Percentiles rank a stretch among this genome's conserved stretches.
Conservation (phyloP, 139 green algal genomes). For the Auxenochlorella pyrenoidosa region DNA sequence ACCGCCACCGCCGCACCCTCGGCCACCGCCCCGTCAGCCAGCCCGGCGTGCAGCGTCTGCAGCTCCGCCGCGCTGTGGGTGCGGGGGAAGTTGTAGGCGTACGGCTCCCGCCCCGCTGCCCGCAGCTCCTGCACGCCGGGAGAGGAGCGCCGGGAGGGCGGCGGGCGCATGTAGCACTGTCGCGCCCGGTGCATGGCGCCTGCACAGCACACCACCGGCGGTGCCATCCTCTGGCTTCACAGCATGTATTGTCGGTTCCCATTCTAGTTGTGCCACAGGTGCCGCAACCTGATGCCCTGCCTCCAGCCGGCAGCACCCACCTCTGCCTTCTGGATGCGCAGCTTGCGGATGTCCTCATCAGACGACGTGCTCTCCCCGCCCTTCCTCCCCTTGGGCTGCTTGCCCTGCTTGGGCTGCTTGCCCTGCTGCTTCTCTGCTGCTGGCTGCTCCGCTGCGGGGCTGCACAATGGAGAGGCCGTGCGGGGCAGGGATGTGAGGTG, state of each 20-base stretch:
- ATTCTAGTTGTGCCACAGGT: too few relatives aligned
- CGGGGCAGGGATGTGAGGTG: background rate
- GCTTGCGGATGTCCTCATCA: slow-evolving; percentile 72
- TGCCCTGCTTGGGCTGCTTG: background rate
- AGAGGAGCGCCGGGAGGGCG: background rate
- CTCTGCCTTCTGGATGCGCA: slow-evolving; percentile 78
- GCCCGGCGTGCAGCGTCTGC: slow-evolving; percentile 68
- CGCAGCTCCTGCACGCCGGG: slow-evolving; percentile 74
- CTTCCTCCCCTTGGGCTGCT: slow-evolving; percentile 40
- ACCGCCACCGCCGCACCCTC: slow-evolving; percentile 68
- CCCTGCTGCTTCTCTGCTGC: background rate
- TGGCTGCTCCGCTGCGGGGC: background rate
- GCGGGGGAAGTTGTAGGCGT: slow-evolving; percentile 91
- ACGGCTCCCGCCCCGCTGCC: slow-evolving; percentile 80
- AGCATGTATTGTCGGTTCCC: too few relatives aligned
- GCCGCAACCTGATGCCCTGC: too few relatives aligned
- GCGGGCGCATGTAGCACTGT: background rate
- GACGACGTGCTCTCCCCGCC: slow-evolving; percentile 54
- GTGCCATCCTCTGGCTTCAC: too few relatives aligned
- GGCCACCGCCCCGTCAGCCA: slow-evolving; percentile 73
- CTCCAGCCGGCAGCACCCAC: background rate
- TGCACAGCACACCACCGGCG: too few relatives aligned
- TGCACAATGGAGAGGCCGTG: background rate
- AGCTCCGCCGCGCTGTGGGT: slow-evolving; percentile 87
- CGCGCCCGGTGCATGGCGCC: too few relatives aligned